A percentile compares a stretch with the other conserved stretches of the same genome.
Evolutionary conservation across 176 grass and related monocot genomes (phyloP).

Genomic region (Phoenix roebelenii): DNA sequence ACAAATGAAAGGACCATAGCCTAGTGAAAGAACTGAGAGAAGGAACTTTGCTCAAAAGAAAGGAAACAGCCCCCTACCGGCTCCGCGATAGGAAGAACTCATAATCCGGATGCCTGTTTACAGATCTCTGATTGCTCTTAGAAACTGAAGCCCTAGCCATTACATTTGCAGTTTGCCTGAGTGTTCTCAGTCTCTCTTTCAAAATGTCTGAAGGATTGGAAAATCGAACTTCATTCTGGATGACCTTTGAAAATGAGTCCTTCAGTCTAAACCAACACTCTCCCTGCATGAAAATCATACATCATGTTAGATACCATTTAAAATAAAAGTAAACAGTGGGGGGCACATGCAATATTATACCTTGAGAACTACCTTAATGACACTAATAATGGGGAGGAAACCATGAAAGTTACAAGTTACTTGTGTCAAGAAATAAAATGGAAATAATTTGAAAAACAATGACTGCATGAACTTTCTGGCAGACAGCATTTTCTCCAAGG

Average conservation of each 20-base stretch:
- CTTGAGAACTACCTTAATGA: too few species aligned
- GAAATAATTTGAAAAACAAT: too few species aligned
- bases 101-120: slow-evolving; percentile 56
- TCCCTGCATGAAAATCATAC: slow-evolving; percentile 32
- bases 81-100: slow-evolving; percentile 65
- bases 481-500: too few species aligned
- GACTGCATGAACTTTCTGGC: too few species aligned
- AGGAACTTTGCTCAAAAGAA: neutral
- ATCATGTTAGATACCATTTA: neutral
- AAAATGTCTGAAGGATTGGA: slow-evolving; percentile 17
- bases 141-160: slow-evolving; percentile 46
- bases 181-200: slow-evolving; percentile 37
- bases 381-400: too few species aligned
- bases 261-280: slow-evolving; percentile 60
- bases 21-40: too few species aligned
- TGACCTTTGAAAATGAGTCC: slow-evolving; percentile 6
- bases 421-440: too few species aligned
- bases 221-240: neutral
- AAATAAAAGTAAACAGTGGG: too few species aligned
- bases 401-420: too few species aligned
- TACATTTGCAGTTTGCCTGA: slow-evolving; percentile 31
- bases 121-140: slow-evolving; percentile 13
- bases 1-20: neutral
- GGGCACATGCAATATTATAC: too few species aligned
- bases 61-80: slow-evolving; percentile 19